These are phyloP conservation scores for Diplodia mutila DNA, from an alignment of 2,329 filamentous ascomycete genomes.

Conservation along the genomic window DNA sequence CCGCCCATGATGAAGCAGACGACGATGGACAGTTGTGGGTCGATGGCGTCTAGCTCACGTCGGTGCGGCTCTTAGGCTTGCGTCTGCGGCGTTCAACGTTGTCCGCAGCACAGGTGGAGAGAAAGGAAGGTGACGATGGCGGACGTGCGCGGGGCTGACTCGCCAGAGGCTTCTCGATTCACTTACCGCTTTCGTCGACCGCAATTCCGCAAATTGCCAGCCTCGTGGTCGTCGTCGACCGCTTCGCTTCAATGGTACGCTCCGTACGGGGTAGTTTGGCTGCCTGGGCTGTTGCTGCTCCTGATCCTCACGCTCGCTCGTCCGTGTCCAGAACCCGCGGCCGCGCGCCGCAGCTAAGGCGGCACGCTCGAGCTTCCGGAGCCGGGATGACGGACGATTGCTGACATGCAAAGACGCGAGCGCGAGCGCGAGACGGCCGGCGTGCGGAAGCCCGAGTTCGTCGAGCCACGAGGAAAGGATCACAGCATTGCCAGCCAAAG, in stretches of 20 bases:
- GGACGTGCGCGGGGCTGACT: not conserved
- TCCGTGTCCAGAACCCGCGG: constrained; percentile 1
- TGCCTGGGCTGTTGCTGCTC: not conserved
- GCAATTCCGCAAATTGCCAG: constrained; percentile 1
- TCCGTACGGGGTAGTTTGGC: constrained; percentile 10
- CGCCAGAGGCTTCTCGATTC: constrained; percentile 9
- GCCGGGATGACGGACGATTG: not conserved
- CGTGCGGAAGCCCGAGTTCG: not conserved
- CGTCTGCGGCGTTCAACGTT: constrained; percentile 17
- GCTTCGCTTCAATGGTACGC: not conserved
- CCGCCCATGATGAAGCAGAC: constrained; percentile 10
- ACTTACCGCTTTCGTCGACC: constrained; percentile 1
- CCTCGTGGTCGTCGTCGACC: not conserved
- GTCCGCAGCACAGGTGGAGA: not conserved
- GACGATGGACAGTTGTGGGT: constrained; percentile 13
- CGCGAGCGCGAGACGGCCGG: not conserved
- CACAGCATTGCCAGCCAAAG: not conserved
- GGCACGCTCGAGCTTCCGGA: constrained; percentile 15
- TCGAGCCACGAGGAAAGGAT: not conserved
- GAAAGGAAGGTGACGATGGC: constrained; percentile 8
- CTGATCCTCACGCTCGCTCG: constrained; percentile 23
- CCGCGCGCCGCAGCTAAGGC: not conserved
- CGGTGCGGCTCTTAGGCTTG: constrained; percentile 16
- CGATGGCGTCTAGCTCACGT: constrained; percentile 7
- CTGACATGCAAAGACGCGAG: not conserved